phyloP scores from a whole-genome alignment of 176 grass and related monocot species.

The Oryza meyeriana region DNA sequence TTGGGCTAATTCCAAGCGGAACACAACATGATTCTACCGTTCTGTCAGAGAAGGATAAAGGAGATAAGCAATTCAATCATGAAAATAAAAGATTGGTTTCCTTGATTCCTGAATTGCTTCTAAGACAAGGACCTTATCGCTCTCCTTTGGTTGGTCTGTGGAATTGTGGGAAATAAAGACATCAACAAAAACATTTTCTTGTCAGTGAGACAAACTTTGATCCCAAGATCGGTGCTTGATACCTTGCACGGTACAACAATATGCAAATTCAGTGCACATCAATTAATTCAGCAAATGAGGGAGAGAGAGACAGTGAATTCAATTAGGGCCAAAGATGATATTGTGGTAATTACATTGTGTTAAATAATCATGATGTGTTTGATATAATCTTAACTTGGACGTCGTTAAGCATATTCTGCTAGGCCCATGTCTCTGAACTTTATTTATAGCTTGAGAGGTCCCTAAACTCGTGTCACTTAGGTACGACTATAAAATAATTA shows the following conservation, averaged over 20 bases:
- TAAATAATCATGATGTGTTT: background rate
- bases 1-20: conserved; percentile 82
- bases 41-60: background rate
- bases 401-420: too few species aligned
- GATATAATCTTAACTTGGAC: background rate
- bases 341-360: background rate
- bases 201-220: background rate
- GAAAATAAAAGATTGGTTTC: background rate
- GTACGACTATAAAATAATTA: background rate
- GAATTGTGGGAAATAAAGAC: background rate
- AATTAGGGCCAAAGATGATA: background rate
- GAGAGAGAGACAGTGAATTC: background rate
- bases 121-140: background rate
- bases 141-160: conserved; percentile 1
- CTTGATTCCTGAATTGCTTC: background rate
- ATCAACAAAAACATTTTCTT: background rate
- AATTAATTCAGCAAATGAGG: background rate
- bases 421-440: too few species aligned
- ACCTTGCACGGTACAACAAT: background rate
- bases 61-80: conserved; percentile 1
- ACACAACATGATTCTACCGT: conserved; percentile 44
- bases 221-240: background rate
- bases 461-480: too few species aligned
- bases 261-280: background rate
- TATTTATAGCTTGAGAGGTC: background rate